Evolutionary conservation across 2,329 filamentous ascomycete species (phyloP).

Genomic region (Venturia pyrina): DNA sequence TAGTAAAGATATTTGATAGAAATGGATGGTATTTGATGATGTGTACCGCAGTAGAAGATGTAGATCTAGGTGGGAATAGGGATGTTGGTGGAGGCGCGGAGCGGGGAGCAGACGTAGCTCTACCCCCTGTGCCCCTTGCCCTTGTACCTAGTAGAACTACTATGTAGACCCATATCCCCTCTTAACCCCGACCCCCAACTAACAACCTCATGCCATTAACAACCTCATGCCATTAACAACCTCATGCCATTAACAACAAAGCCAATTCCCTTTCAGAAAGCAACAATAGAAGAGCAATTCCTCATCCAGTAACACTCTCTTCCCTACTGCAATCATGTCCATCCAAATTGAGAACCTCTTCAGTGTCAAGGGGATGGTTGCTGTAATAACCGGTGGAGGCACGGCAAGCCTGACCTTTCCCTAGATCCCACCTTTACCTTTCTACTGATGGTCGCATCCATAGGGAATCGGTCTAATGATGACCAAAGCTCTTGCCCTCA

Average conservation of each 20-base stretch:
- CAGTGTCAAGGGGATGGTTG: constrained; percentile 41
- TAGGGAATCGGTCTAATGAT: constrained; percentile 35
- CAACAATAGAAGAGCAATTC: background rate
- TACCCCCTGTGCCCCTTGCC: too few species aligned
- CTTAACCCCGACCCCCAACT: background rate
- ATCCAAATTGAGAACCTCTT: constrained; percentile 27
- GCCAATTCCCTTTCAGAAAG: background rate
- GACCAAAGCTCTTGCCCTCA: constrained; percentile 31
- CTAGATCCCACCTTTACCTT: background rate
- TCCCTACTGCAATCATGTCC: background rate
- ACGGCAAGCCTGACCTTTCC: constrained; percentile 24
- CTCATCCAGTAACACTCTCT: background rate
- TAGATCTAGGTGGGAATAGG: too few species aligned
- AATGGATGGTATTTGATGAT: too few species aligned
- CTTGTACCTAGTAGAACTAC: too few species aligned
- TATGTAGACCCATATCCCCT: background rate
- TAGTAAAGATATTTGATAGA: too few species aligned
- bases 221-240: background rate
- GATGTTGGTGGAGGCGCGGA: background rate
- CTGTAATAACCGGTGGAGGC: constrained; percentile 44
- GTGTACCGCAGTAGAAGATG: too few species aligned
- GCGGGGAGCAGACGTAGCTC: background rate
- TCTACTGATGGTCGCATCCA: background rate
- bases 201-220: background rate
- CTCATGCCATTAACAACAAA: background rate